Evolutionary conservation across 2,329 filamentous ascomycete genomes (phyloP).

Genomic region (Penicillium sumatraense): DNA sequence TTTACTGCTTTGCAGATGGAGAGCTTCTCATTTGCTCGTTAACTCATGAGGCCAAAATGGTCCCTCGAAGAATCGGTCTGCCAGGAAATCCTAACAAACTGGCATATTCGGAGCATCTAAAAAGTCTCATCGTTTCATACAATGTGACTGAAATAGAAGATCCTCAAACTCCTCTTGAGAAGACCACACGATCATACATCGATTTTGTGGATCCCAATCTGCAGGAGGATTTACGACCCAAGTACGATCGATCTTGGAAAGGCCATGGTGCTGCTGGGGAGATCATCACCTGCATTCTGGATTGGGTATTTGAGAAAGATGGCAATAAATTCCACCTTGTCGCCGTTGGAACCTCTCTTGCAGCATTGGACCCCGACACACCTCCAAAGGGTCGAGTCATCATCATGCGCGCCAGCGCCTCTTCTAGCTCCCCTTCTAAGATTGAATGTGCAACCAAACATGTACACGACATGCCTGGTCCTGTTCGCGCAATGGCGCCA

Average conservation of each 20-base stretch:
- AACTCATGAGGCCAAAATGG: slow-evolving; percentile 45
- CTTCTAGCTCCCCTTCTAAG: slow-evolving; percentile 26
- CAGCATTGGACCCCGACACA: slow-evolving; percentile 17
- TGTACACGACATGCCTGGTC: slow-evolving; percentile 38
- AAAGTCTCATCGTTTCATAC: slow-evolving; percentile 56
- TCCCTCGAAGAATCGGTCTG: slow-evolving; percentile 46
- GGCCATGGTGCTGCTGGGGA: slow-evolving; percentile 41
- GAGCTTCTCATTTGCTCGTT: slow-evolving; percentile 55
- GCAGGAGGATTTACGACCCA: slow-evolving; percentile 26
- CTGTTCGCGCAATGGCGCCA: slow-evolving; percentile 61
- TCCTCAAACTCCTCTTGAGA: slow-evolving; percentile 33
- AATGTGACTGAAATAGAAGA: slow-evolving; percentile 32
- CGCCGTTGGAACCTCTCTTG: slow-evolving; percentile 44
- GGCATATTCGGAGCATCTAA: slow-evolving; percentile 51
- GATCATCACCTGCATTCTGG: slow-evolving; percentile 46
- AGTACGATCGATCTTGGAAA: slow-evolving; percentile 10
- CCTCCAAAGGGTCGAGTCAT: slow-evolving; percentile 38
- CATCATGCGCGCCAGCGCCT: slow-evolving; percentile 41
- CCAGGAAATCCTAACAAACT: slow-evolving; percentile 49
- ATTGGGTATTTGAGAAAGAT: slow-evolving; percentile 43
- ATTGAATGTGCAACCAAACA: slow-evolving; percentile 43
- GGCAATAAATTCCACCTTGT: slow-evolving; percentile 46
- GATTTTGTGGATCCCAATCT: slow-evolving; percentile 46
- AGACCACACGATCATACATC: slow-evolving; percentile 39
- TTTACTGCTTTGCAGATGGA: slow-evolving; percentile 54